Base-by-base conservation (phyloP, 169 alveolate genomes). In the Pseudocohnilembus persalinus region DNA sequence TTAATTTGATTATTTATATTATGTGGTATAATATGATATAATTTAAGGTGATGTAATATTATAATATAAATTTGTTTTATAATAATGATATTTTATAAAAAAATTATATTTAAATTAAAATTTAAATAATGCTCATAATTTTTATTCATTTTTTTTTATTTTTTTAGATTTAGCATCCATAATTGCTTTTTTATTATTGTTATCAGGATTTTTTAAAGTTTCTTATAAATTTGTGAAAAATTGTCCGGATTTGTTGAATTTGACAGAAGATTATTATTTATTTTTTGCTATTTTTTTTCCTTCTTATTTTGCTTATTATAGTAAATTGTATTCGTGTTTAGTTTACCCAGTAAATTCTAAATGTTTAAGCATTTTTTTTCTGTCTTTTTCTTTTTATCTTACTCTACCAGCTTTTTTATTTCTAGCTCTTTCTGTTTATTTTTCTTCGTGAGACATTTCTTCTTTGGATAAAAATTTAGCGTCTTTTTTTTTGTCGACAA, bases 321-420 rank as follows among this genome's bases (percentile, higher is more conserved):
- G 29, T 79, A 34, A 31, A 49, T 79, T 79, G n/a, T 79, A 79
- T 29, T 79, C 84, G 77, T 35, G 73, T 79, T 79, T 79, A 16
- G 84, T 79, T 79, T 79, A 63, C 49, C 84, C 84, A 30, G 35
- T 79, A 29, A 49, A 79, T n/a, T n/a, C 30, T 79, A 79, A n/a
- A 28, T 79, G 35, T 63, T 79, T 79, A 64, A 79, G 35, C 29
- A 79, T 6, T 30, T 79, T 79, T 63, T 79, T 79, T 30, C 49
- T 79, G 27, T 79, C 84, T 30, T 49, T 49, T 79, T 79, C 84
- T 79, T 79, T 79, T 29, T 79, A 49, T 79, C 84, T 79, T 27
- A 28, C 28, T 64, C 84, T 79, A 29, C 29, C 29, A 20, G 76
- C 76, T 28, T 64, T 34, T 79, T 79, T 79, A 35, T 64, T 79